Evolutionary conservation across 2,329 filamentous ascomycete genomes (phyloP).

Genomic region (Aureobasidium sp.): DNA sequence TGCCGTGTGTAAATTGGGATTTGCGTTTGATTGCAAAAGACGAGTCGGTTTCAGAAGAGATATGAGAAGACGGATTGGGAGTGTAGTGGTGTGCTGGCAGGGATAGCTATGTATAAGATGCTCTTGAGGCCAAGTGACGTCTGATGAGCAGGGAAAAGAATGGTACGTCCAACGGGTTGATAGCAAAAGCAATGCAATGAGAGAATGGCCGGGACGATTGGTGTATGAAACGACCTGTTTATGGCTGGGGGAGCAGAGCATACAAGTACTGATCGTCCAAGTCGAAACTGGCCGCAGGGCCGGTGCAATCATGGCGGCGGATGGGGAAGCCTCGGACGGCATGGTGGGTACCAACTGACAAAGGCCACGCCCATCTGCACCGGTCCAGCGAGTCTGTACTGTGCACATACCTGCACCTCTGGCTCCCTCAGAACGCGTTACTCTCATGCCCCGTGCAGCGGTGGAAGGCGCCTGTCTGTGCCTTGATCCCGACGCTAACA

Average conservation of each 20-base stretch:
- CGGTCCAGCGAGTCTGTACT: slow-evolving; percentile 6
- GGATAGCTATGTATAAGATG: slow-evolving; percentile 11
- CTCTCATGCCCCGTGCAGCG: slow-evolving; percentile 10
- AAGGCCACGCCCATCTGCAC: slow-evolving; percentile 9
- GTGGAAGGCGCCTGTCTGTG: slow-evolving; percentile 10
- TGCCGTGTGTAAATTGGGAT: slow-evolving; percentile 12
- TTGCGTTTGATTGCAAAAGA: slow-evolving; percentile 12
- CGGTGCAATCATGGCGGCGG: slow-evolving; percentile 15
- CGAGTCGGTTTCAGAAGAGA: slow-evolving; percentile 12
- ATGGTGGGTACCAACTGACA: slow-evolving; percentile 16
- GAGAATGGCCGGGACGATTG: slow-evolving; percentile 20
- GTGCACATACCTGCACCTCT: slow-evolving; percentile 8
- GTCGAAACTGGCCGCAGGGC: slow-evolving; percentile 16
- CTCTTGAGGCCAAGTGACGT: slow-evolving; percentile 9
- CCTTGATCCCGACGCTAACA: slow-evolving; percentile 14
- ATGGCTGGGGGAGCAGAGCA: slow-evolving; percentile 19
- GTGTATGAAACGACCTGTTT: slow-evolving; percentile 11
- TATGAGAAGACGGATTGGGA: neutral
- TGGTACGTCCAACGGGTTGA: slow-evolving; percentile 14
- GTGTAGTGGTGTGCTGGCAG: neutral
- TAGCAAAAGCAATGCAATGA: slow-evolving; percentile 21
- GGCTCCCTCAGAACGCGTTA: slow-evolving; percentile 9
- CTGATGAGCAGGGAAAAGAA: slow-evolving; percentile 10
- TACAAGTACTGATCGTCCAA: slow-evolving; percentile 22
- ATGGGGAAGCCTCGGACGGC: slow-evolving; percentile 15